Base-by-base conservation (phyloP, 371 early-diverging fungal species). In the Catenaria anguillulae region DNA sequence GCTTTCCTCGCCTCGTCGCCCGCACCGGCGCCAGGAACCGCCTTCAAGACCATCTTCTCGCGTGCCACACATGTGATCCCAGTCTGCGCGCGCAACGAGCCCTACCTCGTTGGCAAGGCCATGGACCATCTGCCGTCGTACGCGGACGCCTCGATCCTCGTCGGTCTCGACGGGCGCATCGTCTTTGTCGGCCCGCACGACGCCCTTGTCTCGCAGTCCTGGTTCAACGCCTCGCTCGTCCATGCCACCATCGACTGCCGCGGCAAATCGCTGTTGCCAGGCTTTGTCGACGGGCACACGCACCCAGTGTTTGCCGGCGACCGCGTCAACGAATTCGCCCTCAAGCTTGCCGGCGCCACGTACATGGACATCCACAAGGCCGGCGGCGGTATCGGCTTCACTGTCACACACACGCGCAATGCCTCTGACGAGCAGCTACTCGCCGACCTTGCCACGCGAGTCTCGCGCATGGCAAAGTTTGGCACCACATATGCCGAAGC, bases 361-460 rank as follows among this genome's bases (percentile, higher is more conserved):
- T 63, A 63, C 40, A 21, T 63, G 24, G 63, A 56, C 42, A 62
- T 63, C 6, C 63, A 63, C 46, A 62, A 62, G 63, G 63, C 63
- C 8, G 63, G 63, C 24, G 63, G 63, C 46, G 63, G 63, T 13
- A 63, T 63, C 37, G 37, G 40, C 6, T 63, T 63, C 33, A 63
- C 63, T 24, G 63, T 63, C 2, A 13, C 12, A 33, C 55, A 63
- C 31, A 63, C 63, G 24, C 35, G 56, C 35, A 36, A 15, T 3
- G 33, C 35, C 6, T 35, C 63, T 2, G 63, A 62, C 23, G n/a
- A 62, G 19, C 13, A 35, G 54, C 60, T 63, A 23, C 21, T 62
- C 4, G n/a, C n/a, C 26, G 29, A 26, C 26, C 45, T 63, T 24
- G n/a, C 21, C 5, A 3, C 6, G 37, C 56, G 63, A 24, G 17